phyloP scores from a whole-genome alignment of 2,329 filamentous ascomycete species.

The Neofusicoccum sp. region DNA sequence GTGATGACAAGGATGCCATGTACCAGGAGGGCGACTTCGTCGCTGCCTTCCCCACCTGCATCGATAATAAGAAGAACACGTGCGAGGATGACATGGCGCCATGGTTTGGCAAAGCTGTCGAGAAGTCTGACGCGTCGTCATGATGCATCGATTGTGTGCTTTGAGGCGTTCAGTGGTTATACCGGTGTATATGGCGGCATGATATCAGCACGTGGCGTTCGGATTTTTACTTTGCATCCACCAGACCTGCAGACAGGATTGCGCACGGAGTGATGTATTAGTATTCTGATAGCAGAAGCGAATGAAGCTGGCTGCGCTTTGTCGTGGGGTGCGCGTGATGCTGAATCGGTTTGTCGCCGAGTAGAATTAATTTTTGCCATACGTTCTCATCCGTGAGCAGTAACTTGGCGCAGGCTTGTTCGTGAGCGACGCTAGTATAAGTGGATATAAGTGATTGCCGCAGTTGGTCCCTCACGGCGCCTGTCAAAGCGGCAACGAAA shows the following conservation, averaged over 20 bases:
- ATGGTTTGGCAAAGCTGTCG: constrained; percentile 42
- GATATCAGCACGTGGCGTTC: constrained; percentile 11
- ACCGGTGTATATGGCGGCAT: constrained; percentile 9
- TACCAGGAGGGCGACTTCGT: constrained; percentile 86
- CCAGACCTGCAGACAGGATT: not conserved
- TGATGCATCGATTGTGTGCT: not conserved
- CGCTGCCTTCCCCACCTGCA: constrained; percentile 74
- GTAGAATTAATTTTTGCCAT: no score
- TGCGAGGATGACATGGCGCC: constrained; percentile 71
- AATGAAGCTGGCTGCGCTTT: no score
- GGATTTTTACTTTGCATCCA: not conserved
- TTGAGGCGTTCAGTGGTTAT: constrained; percentile 15
- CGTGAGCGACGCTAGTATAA: no score
- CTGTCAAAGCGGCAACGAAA: not conserved
- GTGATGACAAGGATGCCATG: constrained; percentile 48
- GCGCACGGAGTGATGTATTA: not conserved
- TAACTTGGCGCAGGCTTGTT: no score
- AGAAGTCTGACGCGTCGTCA: constrained; percentile 20
- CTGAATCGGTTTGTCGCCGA: no score
- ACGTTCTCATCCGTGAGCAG: no score
- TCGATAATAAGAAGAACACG: constrained; percentile 51
- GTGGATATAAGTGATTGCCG: no score
- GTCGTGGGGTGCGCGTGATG: no score
- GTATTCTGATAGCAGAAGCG: not conserved
- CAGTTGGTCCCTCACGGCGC: no score